Evolutionary conservation across 2,329 filamentous ascomycete genomes (phyloP).

Genomic region (Fusarium sp.): DNA sequence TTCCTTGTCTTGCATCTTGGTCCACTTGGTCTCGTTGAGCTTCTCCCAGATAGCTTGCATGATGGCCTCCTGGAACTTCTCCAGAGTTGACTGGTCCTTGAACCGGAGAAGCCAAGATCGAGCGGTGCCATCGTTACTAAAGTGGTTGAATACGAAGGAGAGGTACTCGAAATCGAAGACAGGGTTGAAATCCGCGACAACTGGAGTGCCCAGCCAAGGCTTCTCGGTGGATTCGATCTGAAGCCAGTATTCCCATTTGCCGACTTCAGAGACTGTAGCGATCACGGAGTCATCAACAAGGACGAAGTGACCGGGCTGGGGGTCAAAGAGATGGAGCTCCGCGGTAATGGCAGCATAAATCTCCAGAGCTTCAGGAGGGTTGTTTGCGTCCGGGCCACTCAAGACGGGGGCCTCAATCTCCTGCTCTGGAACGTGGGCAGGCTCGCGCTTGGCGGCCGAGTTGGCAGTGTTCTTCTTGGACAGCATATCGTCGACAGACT

Average conservation of each 20-base stretch:
- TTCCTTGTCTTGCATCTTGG: constrained; percentile 90
- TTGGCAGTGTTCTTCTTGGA: constrained; percentile 63
- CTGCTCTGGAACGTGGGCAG: constrained; percentile 47
- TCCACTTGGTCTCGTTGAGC: constrained; percentile 93
- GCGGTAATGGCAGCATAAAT: constrained; percentile 80
- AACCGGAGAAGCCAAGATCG: constrained; percentile 97
- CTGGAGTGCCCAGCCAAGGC: constrained; percentile 87
- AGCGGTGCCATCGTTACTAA: constrained; percentile 85
- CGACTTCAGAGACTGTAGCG: constrained; percentile 86
- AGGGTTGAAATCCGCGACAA: constrained; percentile 93
- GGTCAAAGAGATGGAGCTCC: constrained; percentile 95
- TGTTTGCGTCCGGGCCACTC: constrained; percentile 37
- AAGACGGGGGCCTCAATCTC: constrained; percentile 45
- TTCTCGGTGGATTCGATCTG: constrained; percentile 81
- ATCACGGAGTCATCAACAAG: constrained; percentile 80
- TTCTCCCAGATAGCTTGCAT: constrained; percentile 98
- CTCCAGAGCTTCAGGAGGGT: constrained; percentile 76
- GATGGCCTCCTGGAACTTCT: constrained; percentile 90
- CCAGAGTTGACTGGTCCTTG: constrained; percentile 82
- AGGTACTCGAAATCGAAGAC: constrained; percentile 99
- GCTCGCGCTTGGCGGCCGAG: constrained; percentile 58
- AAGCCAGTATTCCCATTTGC: constrained; percentile 95
- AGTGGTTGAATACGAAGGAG: constrained; percentile 99
- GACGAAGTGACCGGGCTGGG: constrained; percentile 86
- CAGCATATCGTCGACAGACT: constrained; percentile 69